A percentile compares a stretch with the other conserved stretches of the same genome.
Conservation (phyloP, 345 rosid genomes). For the Pseudoturritis turrita region DNA sequence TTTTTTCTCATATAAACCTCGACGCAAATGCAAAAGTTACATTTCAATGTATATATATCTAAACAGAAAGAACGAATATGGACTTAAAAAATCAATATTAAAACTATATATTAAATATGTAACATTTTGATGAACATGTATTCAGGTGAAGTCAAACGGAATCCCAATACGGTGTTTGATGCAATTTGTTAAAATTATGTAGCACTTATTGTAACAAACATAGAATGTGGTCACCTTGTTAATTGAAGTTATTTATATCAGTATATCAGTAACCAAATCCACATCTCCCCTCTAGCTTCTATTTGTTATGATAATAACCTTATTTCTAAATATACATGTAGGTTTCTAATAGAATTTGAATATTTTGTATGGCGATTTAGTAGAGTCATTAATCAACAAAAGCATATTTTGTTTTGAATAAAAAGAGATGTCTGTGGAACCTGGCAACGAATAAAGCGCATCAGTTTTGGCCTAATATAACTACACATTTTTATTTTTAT, state of each 20-base stretch:
- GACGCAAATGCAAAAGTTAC: background rate
- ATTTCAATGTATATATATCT: background rate
- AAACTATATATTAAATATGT: too few species aligned
- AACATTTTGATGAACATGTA: background rate
- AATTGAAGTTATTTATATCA: background rate
- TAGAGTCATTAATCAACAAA: background rate
- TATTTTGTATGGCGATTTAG: background rate
- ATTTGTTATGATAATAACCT: too few species aligned
- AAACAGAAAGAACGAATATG: background rate
- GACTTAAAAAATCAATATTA: background rate
- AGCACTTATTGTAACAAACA: background rate
- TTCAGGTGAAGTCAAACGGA: background rate
- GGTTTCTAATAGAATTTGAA: background rate
- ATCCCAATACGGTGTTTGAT: background rate
- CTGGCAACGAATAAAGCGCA: conserved; percentile 29
- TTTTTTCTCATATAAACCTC: background rate
- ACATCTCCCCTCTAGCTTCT: too few species aligned
- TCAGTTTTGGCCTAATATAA: conserved; percentile 16
- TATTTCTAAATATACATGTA: background rate
- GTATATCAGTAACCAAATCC: background rate
- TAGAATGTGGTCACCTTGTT: background rate
- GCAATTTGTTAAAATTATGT: background rate
- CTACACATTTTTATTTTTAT: background rate
- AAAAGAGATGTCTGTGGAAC: conserved; percentile 23
- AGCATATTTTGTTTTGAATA: conserved; percentile 8